Percentiles rank a stretch among this genome's conserved stretches.
Conservation (phyloP, 345 rosid species). For the Pugionium dolabratum region DNA sequence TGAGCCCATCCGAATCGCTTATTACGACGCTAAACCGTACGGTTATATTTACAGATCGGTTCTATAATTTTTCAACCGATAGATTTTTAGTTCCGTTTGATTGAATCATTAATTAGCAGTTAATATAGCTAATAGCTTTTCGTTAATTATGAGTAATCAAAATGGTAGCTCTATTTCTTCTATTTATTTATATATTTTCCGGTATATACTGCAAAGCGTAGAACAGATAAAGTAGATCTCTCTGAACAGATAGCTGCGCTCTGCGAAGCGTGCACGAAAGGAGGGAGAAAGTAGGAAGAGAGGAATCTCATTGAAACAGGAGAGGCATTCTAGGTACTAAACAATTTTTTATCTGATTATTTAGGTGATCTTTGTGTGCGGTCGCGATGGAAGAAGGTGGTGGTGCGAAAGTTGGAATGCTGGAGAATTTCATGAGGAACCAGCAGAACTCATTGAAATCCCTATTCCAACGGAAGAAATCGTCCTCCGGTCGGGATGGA, state of each 20-base stretch:
- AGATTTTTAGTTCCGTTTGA: slow-evolving; percentile 9
- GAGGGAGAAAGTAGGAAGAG: slow-evolving; percentile 17
- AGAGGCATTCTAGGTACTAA: slow-evolving; percentile 1
- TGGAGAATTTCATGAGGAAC: slow-evolving; percentile 59
- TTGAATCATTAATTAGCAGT: background rate
- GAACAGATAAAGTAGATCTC: slow-evolving; percentile 3
- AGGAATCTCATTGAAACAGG: slow-evolving; percentile 15
- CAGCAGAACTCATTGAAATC: slow-evolving; percentile 67
- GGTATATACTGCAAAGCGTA: slow-evolving; percentile 1
- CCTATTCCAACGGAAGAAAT: slow-evolving; percentile 62
- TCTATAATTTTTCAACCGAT: background rate
- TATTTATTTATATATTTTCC: too few relatives aligned
- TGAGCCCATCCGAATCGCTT: background rate
- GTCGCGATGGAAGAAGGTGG: slow-evolving; percentile 40
- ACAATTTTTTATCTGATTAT: slow-evolving; percentile 24
- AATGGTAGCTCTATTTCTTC: too few relatives aligned
- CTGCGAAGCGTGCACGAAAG: background rate
- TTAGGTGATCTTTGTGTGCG: background rate
- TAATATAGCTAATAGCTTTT: slow-evolving; percentile 1
- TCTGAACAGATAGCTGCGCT: slow-evolving; percentile 5
- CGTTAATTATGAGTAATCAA: background rate
- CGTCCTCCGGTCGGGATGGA: slow-evolving; percentile 41
- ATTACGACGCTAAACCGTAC: background rate
- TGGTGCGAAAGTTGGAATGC: slow-evolving; percentile 33
- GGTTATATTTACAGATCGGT: slow-evolving; percentile 9